These are phyloP conservation scores for Aschersonia sp. DNA, from an alignment of 2,329 filamentous ascomycete genomes.

Conservation along the genomic window DNA sequence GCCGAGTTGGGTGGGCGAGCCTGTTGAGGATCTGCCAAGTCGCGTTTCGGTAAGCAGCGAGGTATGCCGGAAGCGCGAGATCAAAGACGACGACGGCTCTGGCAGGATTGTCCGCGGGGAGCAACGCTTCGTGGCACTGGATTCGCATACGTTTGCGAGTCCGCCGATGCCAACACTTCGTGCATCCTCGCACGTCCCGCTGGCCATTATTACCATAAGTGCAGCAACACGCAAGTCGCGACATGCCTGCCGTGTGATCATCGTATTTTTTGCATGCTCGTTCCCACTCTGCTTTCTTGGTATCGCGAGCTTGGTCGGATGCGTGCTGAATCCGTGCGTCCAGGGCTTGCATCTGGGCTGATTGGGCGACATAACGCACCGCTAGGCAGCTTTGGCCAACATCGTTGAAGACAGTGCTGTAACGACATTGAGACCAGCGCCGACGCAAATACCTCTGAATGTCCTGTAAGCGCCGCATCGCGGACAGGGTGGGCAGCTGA, in stretches of 20 bases:
- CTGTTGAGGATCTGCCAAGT: slow-evolving; percentile 1
- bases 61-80: slow-evolving; percentile 30
- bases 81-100: slow-evolving; percentile 31
- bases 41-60: slow-evolving; percentile 15
- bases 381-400: too few relatives aligned
- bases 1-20: background rate
- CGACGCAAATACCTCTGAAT: slow-evolving; percentile 3
- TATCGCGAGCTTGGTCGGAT: background rate
- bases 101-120: slow-evolving; percentile 8
- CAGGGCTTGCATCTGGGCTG: background rate
- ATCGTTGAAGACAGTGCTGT: background rate
- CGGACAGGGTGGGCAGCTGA: background rate
- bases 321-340: background rate
- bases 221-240: slow-evolving; percentile 6
- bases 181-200: slow-evolving; percentile 3
- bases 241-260: slow-evolving; percentile 4
- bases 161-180: slow-evolving; percentile 6
- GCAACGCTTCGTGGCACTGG: slow-evolving; percentile 9
- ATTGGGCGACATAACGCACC: slow-evolving; percentile 2
- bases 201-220: background rate
- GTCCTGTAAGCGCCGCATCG: slow-evolving; percentile 1
- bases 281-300: slow-evolving; percentile 3
- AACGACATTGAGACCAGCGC: background rate
- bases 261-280: slow-evolving; percentile 5
- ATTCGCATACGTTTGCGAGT: slow-evolving; percentile 7